Evolutionary conservation across 2,329 filamentous ascomycete species (phyloP).

Genomic region (Leptographium galeiforme): DNA sequence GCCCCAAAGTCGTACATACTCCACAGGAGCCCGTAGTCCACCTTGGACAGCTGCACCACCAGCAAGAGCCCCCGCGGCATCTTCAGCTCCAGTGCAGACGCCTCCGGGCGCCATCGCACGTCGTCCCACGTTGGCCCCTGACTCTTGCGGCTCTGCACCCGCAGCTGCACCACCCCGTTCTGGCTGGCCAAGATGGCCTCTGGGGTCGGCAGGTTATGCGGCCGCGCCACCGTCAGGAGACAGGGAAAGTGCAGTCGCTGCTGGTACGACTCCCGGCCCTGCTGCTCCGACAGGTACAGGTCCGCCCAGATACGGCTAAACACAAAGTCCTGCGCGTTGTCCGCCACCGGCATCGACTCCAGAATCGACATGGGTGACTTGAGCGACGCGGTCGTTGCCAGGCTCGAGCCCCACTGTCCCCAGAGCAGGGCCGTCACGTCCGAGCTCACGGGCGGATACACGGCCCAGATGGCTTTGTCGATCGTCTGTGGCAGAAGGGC

Average conservation of each 20-base stretch:
- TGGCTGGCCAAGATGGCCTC: constrained; percentile 68
- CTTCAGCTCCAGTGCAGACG: constrained; percentile 50
- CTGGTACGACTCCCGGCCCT: constrained; percentile 43
- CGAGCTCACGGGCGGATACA: constrained; percentile 60
- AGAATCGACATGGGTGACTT: constrained; percentile 39
- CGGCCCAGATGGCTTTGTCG: constrained; percentile 70
- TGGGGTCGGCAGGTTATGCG: constrained; percentile 53
- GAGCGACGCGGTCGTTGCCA: constrained; percentile 33
- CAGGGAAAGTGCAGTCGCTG: constrained; percentile 59
- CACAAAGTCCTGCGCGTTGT: constrained; percentile 59
- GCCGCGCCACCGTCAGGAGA: constrained; percentile 61
- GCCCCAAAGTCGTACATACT: constrained; percentile 75
- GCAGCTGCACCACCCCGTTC: constrained; percentile 60
- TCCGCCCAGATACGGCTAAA: constrained; percentile 69
- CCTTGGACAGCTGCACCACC: constrained; percentile 55
- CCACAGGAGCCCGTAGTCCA: constrained; percentile 69
- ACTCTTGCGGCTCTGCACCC: constrained; percentile 55
- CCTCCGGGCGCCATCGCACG: constrained; percentile 62
- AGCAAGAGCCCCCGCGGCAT: constrained; percentile 66
- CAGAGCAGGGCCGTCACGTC: constrained; percentile 60
- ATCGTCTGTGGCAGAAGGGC: constrained; percentile 61
- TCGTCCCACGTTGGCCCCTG: constrained; percentile 67
- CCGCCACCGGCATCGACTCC: constrained; percentile 63
- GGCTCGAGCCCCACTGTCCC: constrained; percentile 39
- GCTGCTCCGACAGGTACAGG: constrained; percentile 58